Evolutionary conservation across 2,329 filamentous ascomycete genomes (phyloP).

Genomic region (Paecilomyces niveus): DNA sequence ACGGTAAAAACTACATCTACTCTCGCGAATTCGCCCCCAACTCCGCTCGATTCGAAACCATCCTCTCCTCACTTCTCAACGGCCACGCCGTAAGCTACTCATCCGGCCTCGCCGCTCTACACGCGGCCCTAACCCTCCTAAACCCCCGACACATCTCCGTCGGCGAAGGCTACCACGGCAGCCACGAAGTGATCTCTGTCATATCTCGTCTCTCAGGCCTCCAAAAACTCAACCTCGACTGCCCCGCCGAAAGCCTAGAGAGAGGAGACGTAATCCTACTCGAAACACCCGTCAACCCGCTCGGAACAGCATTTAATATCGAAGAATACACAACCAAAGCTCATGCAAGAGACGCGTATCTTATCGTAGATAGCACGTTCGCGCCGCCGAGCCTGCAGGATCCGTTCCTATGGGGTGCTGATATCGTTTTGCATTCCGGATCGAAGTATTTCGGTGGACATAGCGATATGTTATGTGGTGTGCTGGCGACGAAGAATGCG

Average conservation of each 20-base stretch:
- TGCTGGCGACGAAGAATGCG: constrained; percentile 57
- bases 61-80: constrained; percentile 66
- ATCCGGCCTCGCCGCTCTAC: constrained; percentile 81
- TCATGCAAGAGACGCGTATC: constrained; percentile 61
- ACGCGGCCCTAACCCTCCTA: constrained; percentile 72
- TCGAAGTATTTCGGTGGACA: constrained; percentile 99
- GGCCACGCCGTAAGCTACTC: constrained; percentile 66
- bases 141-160: constrained; percentile 81
- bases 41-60: constrained; percentile 73
- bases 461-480: constrained; percentile 85
- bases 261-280: constrained; percentile 81
- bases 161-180: constrained; percentile 84
- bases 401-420: constrained; percentile 73
- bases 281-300: constrained; percentile 90
- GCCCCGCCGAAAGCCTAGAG: constrained; percentile 57
- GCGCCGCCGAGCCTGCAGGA: constrained; percentile 84
- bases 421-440: constrained; percentile 84
- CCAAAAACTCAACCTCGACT: constrained; percentile 63
- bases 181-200: constrained; percentile 73
- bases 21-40: constrained; percentile 74
- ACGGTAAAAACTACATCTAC: constrained; percentile 56
- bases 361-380: constrained; percentile 88
- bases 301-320: constrained; percentile 72
- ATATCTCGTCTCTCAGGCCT: constrained; percentile 70
- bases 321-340: constrained; percentile 65